Evolutionary conservation across 306 rosid species (phyloP).

Genomic region (Luffa acutangula): DNA sequence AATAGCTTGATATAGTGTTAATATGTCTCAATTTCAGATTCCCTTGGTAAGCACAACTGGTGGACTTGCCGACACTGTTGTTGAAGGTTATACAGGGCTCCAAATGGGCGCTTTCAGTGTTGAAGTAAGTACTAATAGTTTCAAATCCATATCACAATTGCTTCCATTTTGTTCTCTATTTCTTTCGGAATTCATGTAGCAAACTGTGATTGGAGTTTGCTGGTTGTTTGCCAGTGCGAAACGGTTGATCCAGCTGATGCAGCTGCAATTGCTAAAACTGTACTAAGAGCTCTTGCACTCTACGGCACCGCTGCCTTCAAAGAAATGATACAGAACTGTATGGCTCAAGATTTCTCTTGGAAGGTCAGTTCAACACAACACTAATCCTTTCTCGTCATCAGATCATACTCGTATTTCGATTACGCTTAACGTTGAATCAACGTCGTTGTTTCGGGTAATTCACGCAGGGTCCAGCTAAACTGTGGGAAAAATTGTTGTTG

Average conservation of each 20-base stretch:
- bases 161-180: neutral
- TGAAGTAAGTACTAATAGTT: conserved; percentile 18
- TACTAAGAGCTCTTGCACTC: conserved; percentile 20
- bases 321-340: conserved; percentile 36
- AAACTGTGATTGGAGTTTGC: neutral
- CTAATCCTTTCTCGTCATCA: neutral
- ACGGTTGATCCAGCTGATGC: conserved; percentile 34
- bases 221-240: conserved; percentile 23
- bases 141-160: neutral
- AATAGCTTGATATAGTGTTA: neutral
- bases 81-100: conserved; percentile 36
- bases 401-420: neutral
- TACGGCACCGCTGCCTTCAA: conserved; percentile 20
- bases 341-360: conserved; percentile 47
- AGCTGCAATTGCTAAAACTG: conserved; percentile 19
- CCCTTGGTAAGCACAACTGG: conserved; percentile 38
- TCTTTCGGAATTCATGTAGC: neutral
- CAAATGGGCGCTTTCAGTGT: conserved; percentile 33
- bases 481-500: conserved; percentile 65
- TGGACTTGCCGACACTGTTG: conserved; percentile 45
- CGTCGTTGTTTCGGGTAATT: neutral
- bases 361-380: conserved; percentile 23
- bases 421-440: too few relatives aligned
- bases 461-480: conserved; percentile 67
- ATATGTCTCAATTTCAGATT: conserved; percentile 15